Evolutionary conservation across 495 filamentous ascomycete genomes (phyloP).

Genomic region (Xanthoparmelia taractica): DNA sequence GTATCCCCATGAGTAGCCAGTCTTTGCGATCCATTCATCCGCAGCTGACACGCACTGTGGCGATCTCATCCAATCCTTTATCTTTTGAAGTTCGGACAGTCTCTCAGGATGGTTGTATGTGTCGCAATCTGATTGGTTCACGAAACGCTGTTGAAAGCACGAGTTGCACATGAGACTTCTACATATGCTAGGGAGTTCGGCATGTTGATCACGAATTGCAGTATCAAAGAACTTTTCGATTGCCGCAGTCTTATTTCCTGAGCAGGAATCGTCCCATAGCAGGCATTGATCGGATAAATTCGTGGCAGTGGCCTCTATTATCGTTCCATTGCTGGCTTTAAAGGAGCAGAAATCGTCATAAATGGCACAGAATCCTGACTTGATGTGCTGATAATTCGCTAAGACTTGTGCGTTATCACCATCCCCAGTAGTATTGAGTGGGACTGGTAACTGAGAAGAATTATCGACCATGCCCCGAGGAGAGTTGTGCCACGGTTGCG

Average conservation of each 20-base stretch:
- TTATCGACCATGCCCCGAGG: too few relatives aligned
- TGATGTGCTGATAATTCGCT: background rate
- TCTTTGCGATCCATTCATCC: background rate
- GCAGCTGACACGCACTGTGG: background rate
- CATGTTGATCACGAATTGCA: background rate
- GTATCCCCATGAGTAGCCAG: background rate
- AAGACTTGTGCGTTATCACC: too few relatives aligned
- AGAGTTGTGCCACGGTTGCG: too few relatives aligned
- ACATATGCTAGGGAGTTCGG: too few relatives aligned
- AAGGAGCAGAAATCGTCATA: background rate
- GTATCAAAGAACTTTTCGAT: background rate
- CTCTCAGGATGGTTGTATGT: background rate
- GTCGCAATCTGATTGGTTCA: background rate
- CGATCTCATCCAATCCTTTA: background rate
- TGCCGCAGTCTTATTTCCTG: background rate
- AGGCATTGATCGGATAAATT: background rate
- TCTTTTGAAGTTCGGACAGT: background rate
- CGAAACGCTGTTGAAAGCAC: background rate
- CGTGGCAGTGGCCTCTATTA: background rate
- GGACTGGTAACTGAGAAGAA: too few relatives aligned
- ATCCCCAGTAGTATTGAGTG: too few relatives aligned
- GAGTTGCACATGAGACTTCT: background rate
- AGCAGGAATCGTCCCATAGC: background rate
- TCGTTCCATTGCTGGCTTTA: background rate
- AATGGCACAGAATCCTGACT: background rate